phyloP scores from a whole-genome alignment of 2,329 filamentous ascomycete species.

The Myriosclerotinia scirpicola region DNA sequence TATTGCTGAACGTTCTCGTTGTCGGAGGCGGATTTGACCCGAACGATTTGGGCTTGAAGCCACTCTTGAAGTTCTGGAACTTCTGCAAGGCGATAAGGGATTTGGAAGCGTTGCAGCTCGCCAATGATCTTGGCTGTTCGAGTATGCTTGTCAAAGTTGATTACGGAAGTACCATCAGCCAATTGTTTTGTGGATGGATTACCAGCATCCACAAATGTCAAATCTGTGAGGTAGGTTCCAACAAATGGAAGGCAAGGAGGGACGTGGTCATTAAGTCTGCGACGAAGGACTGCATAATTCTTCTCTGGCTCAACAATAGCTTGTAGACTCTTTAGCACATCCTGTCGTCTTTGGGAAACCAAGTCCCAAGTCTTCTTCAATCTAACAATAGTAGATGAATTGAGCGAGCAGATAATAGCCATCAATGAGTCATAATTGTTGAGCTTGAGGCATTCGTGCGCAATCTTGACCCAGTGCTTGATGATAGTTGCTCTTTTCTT shows the following conservation, averaged over 20 bases:
- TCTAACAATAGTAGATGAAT: slow-evolving; percentile 85
- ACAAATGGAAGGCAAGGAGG: slow-evolving; percentile 94
- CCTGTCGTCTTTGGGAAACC: slow-evolving; percentile 80
- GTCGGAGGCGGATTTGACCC: slow-evolving; percentile 51
- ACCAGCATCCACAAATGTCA: slow-evolving; percentile 94
- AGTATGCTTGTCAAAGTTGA: slow-evolving; percentile 98
- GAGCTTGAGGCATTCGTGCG: slow-evolving; percentile 78
- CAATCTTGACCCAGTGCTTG: slow-evolving; percentile 98
- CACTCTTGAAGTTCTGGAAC: slow-evolving; percentile 89
- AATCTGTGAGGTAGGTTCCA: slow-evolving; percentile 92
- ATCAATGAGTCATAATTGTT: slow-evolving; percentile 97
- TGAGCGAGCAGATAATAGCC: slow-evolving; percentile 93
- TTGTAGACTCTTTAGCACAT: slow-evolving; percentile 74
- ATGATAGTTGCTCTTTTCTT: slow-evolving; percentile 89
- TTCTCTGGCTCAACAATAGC: slow-evolving; percentile 84
- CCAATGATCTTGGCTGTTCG: slow-evolving; percentile 94
- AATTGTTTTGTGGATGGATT: slow-evolving; percentile 84
- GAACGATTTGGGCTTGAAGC: slow-evolving; percentile 84
- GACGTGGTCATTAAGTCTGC: slow-evolving; percentile 79
- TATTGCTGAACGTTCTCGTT: slow-evolving; percentile 64
- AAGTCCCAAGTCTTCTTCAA: slow-evolving; percentile 90
- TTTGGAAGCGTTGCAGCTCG: slow-evolving; percentile 93
- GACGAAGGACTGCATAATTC: slow-evolving; percentile 85
- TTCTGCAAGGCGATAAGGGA: slow-evolving; percentile 81
- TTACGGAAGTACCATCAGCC: slow-evolving; percentile 71